These are phyloP conservation scores for Otatea glauca DNA, from an alignment of 176 grass and related monocot genomes.

Conservation along the genomic window DNA sequence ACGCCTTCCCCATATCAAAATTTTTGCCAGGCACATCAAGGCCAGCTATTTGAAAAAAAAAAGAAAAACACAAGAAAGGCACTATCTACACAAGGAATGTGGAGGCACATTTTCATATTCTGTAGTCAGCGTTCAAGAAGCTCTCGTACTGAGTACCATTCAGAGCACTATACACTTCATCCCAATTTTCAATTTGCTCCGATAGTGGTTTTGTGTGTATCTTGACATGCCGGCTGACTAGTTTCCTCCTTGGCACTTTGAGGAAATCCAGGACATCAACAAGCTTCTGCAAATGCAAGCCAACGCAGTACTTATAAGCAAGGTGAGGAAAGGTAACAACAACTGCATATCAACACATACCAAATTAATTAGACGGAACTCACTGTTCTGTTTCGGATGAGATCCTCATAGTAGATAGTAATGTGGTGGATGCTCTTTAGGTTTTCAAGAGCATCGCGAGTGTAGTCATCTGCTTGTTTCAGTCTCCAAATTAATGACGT, in stretches of 20 bases:
- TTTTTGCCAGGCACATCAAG: slow-evolving; percentile 25
- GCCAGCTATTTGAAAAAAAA: slow-evolving; percentile 26
- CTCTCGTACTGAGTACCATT: slow-evolving; percentile 73
- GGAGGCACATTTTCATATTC: slow-evolving; percentile 33
- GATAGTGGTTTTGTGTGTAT: slow-evolving; percentile 73
- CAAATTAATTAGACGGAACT: slow-evolving; percentile 39
- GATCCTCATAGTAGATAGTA: slow-evolving; percentile 76
- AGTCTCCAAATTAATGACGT: slow-evolving; percentile 57
- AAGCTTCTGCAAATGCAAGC: slow-evolving; percentile 59
- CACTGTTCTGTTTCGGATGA: slow-evolving; percentile 71
- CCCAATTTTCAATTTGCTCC: slow-evolving; percentile 83
- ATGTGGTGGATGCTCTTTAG: slow-evolving; percentile 67
- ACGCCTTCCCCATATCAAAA: slow-evolving; percentile 41
- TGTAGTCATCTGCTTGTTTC: slow-evolving; percentile 54
- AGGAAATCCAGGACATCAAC: slow-evolving; percentile 78
- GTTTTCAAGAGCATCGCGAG: slow-evolving; percentile 54
- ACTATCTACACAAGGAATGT: slow-evolving; percentile 36
- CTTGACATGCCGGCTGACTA: slow-evolving; percentile 78
- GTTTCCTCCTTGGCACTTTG: slow-evolving; percentile 53
- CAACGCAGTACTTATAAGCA: slow-evolving; percentile 2
- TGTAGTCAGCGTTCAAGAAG: slow-evolving; percentile 79
- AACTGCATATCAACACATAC: neutral
- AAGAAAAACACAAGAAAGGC: neutral
- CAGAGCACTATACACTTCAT: slow-evolving; percentile 63
- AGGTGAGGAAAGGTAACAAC: neutral